A percentile compares a stretch with the other conserved stretches of the same genome.
Conservation (phyloP, 2,329 filamentous ascomycete species). For the Aspergillus sp. region DNA sequence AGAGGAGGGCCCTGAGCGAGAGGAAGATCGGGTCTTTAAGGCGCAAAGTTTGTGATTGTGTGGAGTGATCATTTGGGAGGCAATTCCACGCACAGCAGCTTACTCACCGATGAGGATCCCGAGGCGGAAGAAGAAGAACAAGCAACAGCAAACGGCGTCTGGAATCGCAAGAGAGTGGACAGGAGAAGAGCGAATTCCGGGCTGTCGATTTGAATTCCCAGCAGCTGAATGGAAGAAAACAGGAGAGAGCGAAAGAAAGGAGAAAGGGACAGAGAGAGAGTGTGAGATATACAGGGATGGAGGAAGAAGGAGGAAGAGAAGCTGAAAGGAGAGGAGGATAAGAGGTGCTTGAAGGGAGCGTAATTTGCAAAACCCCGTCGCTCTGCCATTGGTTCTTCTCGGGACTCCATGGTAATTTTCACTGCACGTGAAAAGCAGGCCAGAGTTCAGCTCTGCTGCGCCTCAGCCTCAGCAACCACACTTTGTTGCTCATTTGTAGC, state of each 20-base stretch:
- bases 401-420: background rate
- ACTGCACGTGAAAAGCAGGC: background rate
- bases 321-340: slow-evolving; percentile 1
- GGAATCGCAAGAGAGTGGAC: background rate
- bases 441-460: background rate
- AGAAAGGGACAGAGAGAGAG: background rate
- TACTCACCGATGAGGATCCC: background rate
- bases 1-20: slow-evolving; percentile 1
- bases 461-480: background rate
- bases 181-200: background rate
- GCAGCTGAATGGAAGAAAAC: background rate
- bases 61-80: background rate
- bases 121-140: slow-evolving; percentile 4
- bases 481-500: no score
- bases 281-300: slow-evolving; percentile 3
- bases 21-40: background rate
- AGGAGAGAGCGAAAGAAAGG: background rate
- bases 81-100: background rate
- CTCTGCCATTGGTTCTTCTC: background rate
- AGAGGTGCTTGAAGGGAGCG: slow-evolving; percentile 4
- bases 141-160: slow-evolving; percentile 2
- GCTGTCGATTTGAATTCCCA: background rate
- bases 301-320: slow-evolving; percentile 3
- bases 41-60: background rate
- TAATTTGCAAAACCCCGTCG: background rate